phyloP scores from a whole-genome alignment of 345 rosid species.

The Toxicodendron radicans region DNA sequence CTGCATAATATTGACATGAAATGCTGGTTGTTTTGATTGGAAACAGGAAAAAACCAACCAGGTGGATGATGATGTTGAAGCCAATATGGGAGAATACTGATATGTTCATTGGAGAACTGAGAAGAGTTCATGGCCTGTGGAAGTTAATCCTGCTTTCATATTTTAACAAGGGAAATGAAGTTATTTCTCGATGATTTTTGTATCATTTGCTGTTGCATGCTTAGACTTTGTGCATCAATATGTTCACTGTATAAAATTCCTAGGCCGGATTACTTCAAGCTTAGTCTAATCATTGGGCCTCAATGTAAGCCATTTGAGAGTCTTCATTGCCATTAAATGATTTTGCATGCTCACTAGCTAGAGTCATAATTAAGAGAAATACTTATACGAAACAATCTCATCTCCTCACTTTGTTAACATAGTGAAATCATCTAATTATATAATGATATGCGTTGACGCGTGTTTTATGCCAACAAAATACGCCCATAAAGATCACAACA shows the following conservation, averaged over 20 bases:
- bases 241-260: neutral
- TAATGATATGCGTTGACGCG: no score
- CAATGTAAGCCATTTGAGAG: no score
- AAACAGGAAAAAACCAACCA: neutral
- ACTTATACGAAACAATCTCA: no score
- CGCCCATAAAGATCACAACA: no score
- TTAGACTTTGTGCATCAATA: neutral
- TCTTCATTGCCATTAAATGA: no score
- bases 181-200: neutral
- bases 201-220: neutral
- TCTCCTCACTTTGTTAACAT: no score
- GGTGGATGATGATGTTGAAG: neutral
- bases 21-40: neutral
- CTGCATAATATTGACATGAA: neutral
- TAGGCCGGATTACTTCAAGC: neutral
- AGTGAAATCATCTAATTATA: no score
- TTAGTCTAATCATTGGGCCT: neutral
- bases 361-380: no score
- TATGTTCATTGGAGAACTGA: neutral
- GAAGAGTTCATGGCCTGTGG: conserved; percentile 2
- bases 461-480: no score
- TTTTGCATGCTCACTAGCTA: no score
- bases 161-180: conserved; percentile 1
- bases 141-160: neutral
- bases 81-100: neutral